A percentile compares a stretch with the other conserved stretches of the same genome.
phyloP scores from a whole-genome alignment of 495 filamentous ascomycete genomes.

The Penicillium silybi region DNA sequence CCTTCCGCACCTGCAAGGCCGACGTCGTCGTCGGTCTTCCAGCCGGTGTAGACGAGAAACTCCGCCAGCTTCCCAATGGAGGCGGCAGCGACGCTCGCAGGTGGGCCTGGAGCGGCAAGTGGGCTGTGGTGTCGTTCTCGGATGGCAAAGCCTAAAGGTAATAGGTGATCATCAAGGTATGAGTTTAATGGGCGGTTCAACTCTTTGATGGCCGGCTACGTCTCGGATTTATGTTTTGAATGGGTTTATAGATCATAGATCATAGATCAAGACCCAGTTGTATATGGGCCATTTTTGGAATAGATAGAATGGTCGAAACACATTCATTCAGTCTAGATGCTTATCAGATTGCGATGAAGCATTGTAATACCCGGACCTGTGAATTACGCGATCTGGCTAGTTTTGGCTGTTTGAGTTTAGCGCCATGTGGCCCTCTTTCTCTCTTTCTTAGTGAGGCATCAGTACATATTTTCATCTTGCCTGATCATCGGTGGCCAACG shows the following conservation, averaged over 20 bases:
- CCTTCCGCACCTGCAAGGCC: conserved; percentile 91
- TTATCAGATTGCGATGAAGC: not conserved
- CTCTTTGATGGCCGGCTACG: not conserved
- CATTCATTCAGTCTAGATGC: not conserved
- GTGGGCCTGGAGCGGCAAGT: conserved; percentile 98
- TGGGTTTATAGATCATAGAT: not conserved
- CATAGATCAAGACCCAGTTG: not conserved
- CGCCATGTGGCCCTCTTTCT: too few relatives aligned
- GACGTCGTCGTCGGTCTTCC: conserved; percentile 91
- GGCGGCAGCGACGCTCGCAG: conserved; percentile 69
- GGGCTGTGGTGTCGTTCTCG: conserved; percentile 89
- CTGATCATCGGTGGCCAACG: too few relatives aligned
- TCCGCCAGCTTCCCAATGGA: conserved; percentile 63
- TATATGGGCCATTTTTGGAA: not conserved
- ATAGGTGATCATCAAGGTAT: not conserved
- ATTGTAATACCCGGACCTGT: not conserved
- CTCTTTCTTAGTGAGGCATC: too few relatives aligned
- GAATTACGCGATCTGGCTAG: not conserved
- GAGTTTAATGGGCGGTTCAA: not conserved
- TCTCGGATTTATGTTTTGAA: not conserved
- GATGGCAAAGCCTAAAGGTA: conserved; percentile 55
- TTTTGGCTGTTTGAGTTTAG: too few relatives aligned
- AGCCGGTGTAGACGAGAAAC: conserved; percentile 72
- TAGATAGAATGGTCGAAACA: not conserved
- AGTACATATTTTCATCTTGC: too few relatives aligned